Percentiles rank a stretch among this genome's conserved stretches.
These are phyloP conservation scores for Kazachstania sp. DNA, from an alignment of 1,139 yeast species.

Conservation along the genomic window DNA sequence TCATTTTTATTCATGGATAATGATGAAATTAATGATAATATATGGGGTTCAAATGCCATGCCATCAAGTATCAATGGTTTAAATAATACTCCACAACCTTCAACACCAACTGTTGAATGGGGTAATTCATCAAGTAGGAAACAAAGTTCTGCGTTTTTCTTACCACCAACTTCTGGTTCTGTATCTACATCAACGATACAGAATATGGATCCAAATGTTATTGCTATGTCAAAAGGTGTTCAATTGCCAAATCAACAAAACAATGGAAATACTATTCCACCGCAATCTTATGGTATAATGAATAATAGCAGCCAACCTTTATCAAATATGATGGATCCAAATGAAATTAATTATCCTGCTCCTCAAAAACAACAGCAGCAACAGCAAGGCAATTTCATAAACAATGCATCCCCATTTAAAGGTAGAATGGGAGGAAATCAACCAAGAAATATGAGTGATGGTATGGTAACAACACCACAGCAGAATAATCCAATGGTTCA, in stretches of 20 bases:
- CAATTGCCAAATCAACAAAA: neutral
- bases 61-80: conserved; percentile 28
- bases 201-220: conserved; percentile 1
- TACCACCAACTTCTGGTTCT: conserved; percentile 15
- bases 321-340: conserved; percentile 3
- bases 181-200: conserved; percentile 1
- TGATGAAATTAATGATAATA: conserved; percentile 37
- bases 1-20: conserved; percentile 49
- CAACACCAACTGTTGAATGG: conserved; percentile 30
- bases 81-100: conserved; percentile 27
- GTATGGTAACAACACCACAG: neutral
- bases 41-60: conserved; percentile 36
- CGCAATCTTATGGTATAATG: conserved; percentile 7
- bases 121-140: conserved; percentile 8
- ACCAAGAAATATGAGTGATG: conserved; percentile 1
- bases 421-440: conserved; percentile 1
- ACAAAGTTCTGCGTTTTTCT: conserved; percentile 5
- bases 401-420: conserved; percentile 3
- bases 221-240: conserved; percentile 1
- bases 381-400: neutral
- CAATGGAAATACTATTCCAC: neutral
- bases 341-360: conserved; percentile 3
- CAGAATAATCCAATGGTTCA: neutral
- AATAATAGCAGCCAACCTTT: conserved; percentile 10
- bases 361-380: conserved; percentile 5